These are phyloP conservation scores for Termitomyces sp. DNA, from an alignment of 768 basidiomycete genomes.

Conservation along the genomic window DNA sequence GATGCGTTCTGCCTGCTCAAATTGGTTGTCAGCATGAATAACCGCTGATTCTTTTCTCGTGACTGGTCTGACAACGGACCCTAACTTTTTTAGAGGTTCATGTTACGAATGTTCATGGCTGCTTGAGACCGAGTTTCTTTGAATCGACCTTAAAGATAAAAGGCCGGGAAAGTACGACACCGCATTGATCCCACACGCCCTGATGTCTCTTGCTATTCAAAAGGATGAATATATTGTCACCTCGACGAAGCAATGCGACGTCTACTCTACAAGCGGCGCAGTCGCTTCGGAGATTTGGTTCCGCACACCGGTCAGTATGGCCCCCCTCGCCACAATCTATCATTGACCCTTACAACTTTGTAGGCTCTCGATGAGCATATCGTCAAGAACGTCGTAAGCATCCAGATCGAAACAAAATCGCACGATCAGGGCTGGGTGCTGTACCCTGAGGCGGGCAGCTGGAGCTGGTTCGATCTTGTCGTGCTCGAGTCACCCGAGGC, in stretches of 20 bases:
- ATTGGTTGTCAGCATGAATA: background rate
- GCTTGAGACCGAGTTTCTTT: background rate
- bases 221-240: slow-evolving; percentile 11
- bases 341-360: background rate
- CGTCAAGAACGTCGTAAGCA: slow-evolving; percentile 17
- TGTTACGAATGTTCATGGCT: background rate
- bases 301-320: slow-evolving; percentile 16
- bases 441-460: slow-evolving; percentile 16
- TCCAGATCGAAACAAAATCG: slow-evolving; percentile 22
- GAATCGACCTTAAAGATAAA: background rate
- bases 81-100: background rate
- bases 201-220: slow-evolving; percentile 13
- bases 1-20: too few species aligned
- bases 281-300: slow-evolving; percentile 19
- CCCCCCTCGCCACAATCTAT: background rate
- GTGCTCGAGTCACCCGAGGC: slow-evolving; percentile 20
- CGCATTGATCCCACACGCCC: background rate
- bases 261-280: slow-evolving; percentile 8
- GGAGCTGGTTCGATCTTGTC: slow-evolving; percentile 29
- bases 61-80: background rate
- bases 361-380: slow-evolving; percentile 18
- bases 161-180: background rate
- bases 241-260: background rate
- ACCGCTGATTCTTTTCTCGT: background rate
- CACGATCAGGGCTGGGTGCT: slow-evolving; percentile 16